Evolutionary conservation across 345 rosid species (phyloP).

Genomic region (Cardamine occulta): DNA sequence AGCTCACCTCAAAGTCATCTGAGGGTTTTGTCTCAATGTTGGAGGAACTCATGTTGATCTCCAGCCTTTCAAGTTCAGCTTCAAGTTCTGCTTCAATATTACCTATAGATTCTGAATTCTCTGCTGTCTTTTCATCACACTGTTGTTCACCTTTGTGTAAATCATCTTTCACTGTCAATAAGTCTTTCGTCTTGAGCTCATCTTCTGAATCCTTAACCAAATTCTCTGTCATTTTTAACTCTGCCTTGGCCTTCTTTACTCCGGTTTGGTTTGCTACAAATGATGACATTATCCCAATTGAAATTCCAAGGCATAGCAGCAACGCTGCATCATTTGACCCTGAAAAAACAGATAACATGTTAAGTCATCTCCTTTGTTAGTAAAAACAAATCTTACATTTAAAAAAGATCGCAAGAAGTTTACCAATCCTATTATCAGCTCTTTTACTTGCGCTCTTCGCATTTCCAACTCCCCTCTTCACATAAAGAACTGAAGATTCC

Average conservation of each 20-base stretch:
- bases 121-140: slow-evolving; percentile 51
- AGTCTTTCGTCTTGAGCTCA: slow-evolving; percentile 74
- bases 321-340: slow-evolving; percentile 52
- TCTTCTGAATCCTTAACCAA: slow-evolving; percentile 78
- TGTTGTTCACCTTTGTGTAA: slow-evolving; percentile 36
- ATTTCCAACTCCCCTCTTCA: slow-evolving; percentile 47
- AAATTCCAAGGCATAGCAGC: slow-evolving; percentile 71
- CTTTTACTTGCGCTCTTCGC: slow-evolving; percentile 42
- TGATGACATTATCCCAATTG: slow-evolving; percentile 68
- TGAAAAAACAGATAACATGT: slow-evolving; percentile 40
- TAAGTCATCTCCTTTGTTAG: background rate
- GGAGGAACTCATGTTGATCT: slow-evolving; percentile 58
- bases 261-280: slow-evolving; percentile 53
- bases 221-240: slow-evolving; percentile 63
- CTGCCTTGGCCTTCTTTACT: slow-evolving; percentile 52
- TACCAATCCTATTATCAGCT: slow-evolving; percentile 32
- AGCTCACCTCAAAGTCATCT: slow-evolving; percentile 38
- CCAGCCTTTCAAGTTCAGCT: slow-evolving; percentile 92
- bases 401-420: background rate
- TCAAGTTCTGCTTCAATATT: slow-evolving; percentile 92
- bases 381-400: background rate
- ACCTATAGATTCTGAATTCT: slow-evolving; percentile 58
- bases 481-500: slow-evolving; percentile 37
- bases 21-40: slow-evolving; percentile 49
- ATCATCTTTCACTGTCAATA: slow-evolving; percentile 54